Conservation (phyloP, 441 rosid genomes). For the Bruguiera hainesii region DNA sequence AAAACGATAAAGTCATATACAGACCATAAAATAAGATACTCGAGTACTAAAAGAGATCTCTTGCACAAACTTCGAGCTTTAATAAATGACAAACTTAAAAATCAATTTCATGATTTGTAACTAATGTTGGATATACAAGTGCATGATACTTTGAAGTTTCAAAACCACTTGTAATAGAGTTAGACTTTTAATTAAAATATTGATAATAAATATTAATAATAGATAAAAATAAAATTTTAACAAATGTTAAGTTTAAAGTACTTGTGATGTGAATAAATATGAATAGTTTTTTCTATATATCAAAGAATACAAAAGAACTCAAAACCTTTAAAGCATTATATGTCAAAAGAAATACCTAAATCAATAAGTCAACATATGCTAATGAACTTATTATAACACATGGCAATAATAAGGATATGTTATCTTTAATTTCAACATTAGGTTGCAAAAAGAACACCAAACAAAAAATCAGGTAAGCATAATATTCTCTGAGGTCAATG, state of each 20-base stretch:
- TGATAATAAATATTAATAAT: not conserved
- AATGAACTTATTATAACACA: slow-evolving; percentile 84
- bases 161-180: not conserved
- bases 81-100: not conserved
- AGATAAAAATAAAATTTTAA: not conserved
- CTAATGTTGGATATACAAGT: not conserved
- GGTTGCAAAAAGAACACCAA: slow-evolving; percentile 48
- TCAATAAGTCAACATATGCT: slow-evolving; percentile 58
- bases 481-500: too few species aligned
- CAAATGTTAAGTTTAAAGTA: not conserved
- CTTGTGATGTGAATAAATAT: not conserved
- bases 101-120: not conserved
- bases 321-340: slow-evolving; percentile 1
- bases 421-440: slow-evolving; percentile 78
- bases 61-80: not conserved
- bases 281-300: too few species aligned
- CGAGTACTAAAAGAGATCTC: not conserved
- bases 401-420: slow-evolving; percentile 70
- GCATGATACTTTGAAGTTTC: not conserved
- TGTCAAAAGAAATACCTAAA: slow-evolving; percentile 49
- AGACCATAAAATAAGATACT: not conserved
- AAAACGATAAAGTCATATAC: not conserved
- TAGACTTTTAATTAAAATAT: not conserved
- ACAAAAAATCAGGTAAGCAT: not conserved
- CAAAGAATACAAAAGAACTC: too few species aligned